Evolutionary conservation across 2,329 filamentous ascomycete species (phyloP), one percentile per base, ranked within the genome.

Genomic region (Lizonia empirigonia): DNA sequence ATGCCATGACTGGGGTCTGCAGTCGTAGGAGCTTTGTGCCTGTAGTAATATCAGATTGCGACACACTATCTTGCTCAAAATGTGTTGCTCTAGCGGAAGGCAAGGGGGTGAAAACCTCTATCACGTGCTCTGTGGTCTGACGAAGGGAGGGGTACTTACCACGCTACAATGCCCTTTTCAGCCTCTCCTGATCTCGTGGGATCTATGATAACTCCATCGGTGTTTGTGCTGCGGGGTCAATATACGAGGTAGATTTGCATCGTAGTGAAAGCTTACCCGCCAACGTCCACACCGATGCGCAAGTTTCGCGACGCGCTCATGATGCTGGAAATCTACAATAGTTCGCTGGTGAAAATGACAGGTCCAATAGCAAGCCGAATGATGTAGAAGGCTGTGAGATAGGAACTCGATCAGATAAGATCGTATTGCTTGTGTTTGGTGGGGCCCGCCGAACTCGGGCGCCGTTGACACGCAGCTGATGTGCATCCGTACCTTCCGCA

Each of bases 221-320:
- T 73, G 30, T 73, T 73, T 16, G 70, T 73, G 27, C 69, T 71
- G 52, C 37, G 8, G 12, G 23, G 19, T 15, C 7, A 33, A 30
- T 22, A 52, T 23, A 5, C 36, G 56, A 36, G 30, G 15, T 32
- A 6, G 10, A 1, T 26, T 49, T 37, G 42, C 19, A 37, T 36
- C 13, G 19, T n/a, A 32, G 22, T 12, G n/a, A 13, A 18, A 39
- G 22, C 64, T 54, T 55, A 71, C 73, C 71, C 75, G 57, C 75
- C 74, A 19, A 77, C 75, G 56, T 77, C 75, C 5, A 78, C 75
- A 30, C 76, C 76, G 38, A 78, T 75, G 27, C 75, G 69, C 38
- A 77, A 52, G 18, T 64, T 67, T 35, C 52, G 62, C 7, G 33
- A 46, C 4, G 35, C 30, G 24, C 39, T 18, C 61, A 64, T 65